Evolutionary conservation across 1,284 basidiomycete genomes (phyloP).

Genomic region (Ustilago xerochloae): DNA sequence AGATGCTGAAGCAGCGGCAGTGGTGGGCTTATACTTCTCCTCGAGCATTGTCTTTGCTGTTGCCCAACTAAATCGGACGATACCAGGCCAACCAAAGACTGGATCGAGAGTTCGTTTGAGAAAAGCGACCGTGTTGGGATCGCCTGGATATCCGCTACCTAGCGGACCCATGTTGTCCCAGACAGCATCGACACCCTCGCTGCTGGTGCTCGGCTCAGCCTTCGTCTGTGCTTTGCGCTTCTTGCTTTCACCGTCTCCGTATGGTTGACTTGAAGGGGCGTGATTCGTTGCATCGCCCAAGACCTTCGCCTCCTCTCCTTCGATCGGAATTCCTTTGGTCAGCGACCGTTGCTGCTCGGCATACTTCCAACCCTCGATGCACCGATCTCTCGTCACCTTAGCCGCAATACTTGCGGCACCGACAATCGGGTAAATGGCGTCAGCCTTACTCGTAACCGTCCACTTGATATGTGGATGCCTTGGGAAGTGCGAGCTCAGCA

Average conservation of each 20-base stretch:
- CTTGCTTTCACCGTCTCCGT: not conserved
- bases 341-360: slow-evolving; percentile 62
- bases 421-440: slow-evolving; percentile 94
- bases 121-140: slow-evolving; percentile 92
- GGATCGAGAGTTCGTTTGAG: slow-evolving; percentile 81
- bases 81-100: slow-evolving; percentile 89
- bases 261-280: not conserved
- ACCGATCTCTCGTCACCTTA: slow-evolving; percentile 93
- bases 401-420: slow-evolving; percentile 95
- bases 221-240: slow-evolving; percentile 31
- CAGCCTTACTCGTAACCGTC: slow-evolving; percentile 91
- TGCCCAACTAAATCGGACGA: slow-evolving; percentile 95
- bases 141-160: slow-evolving; percentile 69
- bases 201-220: not conserved
- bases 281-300: slow-evolving; percentile 26
- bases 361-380: slow-evolving; percentile 83
- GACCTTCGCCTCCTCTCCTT: not conserved
- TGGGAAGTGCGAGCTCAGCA: slow-evolving; percentile 55
- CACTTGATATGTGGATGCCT: slow-evolving; percentile 72
- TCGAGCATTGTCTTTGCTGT: slow-evolving; percentile 89
- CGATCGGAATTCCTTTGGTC: not conserved
- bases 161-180: slow-evolving; percentile 31
- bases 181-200: not conserved
- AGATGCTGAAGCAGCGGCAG: not conserved
- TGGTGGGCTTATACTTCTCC: slow-evolving; percentile 69